phyloP scores from a whole-genome alignment of 495 filamentous ascomycete genomes.

The Thozetella sp. region DNA sequence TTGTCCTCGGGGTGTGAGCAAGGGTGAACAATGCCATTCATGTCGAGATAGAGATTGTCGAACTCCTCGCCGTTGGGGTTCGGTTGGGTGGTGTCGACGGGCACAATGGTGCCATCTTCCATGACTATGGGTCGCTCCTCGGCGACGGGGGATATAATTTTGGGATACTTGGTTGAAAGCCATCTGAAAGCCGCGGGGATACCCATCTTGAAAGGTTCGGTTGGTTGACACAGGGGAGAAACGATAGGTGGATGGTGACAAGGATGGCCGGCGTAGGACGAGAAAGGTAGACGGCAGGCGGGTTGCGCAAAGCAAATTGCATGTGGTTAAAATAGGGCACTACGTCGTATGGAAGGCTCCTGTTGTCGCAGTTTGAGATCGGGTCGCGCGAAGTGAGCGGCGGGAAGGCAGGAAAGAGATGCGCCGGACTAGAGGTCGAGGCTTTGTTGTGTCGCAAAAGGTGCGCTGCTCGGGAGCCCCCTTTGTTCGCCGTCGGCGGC shows the following conservation, averaged over 20 bases:
- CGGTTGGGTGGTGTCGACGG: slow-evolving; percentile 77
- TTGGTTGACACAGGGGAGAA: background rate
- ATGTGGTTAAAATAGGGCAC: too few species aligned
- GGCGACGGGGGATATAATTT: slow-evolving; percentile 88
- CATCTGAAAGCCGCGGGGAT: slow-evolving; percentile 92
- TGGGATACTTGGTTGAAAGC: slow-evolving; percentile 94
- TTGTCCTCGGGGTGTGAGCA: slow-evolving; percentile 97
- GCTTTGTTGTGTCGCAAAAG: background rate
- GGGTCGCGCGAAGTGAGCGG: too few species aligned
- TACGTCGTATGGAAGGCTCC: too few species aligned
- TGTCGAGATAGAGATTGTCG: slow-evolving; percentile 97
- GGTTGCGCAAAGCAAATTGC: too few species aligned
- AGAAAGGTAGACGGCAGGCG: too few species aligned
- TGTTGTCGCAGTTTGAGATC: too few species aligned
- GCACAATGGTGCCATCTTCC: slow-evolving; percentile 75
- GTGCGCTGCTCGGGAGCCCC: background rate
- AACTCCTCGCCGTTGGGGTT: slow-evolving; percentile 99
- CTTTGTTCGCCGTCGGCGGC: background rate
- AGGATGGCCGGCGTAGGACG: too few species aligned
- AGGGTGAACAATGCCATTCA: slow-evolving; percentile 99
- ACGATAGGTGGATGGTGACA: slow-evolving; percentile 2
- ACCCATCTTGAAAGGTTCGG: slow-evolving; percentile 69
- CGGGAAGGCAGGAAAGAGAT: too few species aligned
- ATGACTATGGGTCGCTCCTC: slow-evolving; percentile 81
- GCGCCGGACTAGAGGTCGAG: too few species aligned